phyloP scores from a whole-genome alignment of 345 rosid genomes.

The Ricinus communis region DNA sequence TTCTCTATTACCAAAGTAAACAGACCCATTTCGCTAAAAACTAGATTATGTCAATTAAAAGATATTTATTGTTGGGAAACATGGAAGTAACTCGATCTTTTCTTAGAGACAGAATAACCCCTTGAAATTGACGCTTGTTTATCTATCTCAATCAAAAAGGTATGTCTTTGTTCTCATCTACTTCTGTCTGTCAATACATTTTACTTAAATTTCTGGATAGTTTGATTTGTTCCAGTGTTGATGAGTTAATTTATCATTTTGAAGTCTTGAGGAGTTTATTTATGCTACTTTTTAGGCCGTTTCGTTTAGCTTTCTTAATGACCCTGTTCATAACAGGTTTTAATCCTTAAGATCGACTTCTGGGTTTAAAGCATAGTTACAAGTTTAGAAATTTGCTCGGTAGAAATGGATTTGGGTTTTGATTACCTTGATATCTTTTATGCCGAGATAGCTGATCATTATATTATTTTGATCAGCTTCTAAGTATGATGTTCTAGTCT shows the following conservation, averaged over 20 bases:
- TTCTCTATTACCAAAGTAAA: background rate
- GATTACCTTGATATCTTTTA: background rate
- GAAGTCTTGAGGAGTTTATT: background rate
- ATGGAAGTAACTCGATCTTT: background rate
- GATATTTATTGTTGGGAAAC: background rate
- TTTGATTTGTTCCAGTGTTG: background rate
- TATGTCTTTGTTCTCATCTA: background rate
- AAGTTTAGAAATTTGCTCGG: background rate
- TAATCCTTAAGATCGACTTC: background rate
- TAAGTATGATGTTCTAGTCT: too few species aligned
- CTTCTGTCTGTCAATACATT: background rate
- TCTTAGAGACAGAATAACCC: background rate
- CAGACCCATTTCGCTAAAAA: too few species aligned
- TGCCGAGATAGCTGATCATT: background rate
- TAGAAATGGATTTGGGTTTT: constrained; percentile 9
- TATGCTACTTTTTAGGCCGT: background rate
- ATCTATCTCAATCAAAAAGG: background rate
- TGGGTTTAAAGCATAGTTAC: background rate
- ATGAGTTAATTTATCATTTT: background rate
- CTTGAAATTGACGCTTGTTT: background rate
- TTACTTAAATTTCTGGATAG: background rate
- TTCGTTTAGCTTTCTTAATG: background rate
- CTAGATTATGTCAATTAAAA: too few species aligned
- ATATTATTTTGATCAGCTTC: background rate
- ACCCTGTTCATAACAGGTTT: background rate